These are phyloP conservation scores for Erodium moschatum DNA, from an alignment of 441 rosid species.

Conservation along the genomic window DNA sequence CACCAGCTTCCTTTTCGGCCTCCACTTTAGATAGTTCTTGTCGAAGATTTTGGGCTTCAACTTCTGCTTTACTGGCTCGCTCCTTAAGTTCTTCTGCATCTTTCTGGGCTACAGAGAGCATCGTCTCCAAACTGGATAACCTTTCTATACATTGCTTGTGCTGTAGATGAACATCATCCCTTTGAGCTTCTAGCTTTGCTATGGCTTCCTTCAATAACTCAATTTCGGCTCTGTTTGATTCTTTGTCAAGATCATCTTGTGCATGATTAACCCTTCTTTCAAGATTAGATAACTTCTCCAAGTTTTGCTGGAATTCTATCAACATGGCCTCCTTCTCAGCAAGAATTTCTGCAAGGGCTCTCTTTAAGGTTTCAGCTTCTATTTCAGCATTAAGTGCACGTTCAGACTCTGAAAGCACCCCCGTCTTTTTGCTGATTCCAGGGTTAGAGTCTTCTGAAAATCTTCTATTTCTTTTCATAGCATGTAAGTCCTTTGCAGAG, in stretches of 20 bases:
- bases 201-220: constrained; percentile 51
- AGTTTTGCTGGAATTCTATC: constrained; percentile 37
- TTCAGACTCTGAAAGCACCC: constrained; percentile 25
- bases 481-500: constrained; percentile 15
- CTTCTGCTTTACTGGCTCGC: constrained; percentile 40
- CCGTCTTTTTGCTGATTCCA: constrained; percentile 30
- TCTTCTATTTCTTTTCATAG: constrained; percentile 23
- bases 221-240: constrained; percentile 51
- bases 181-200: constrained; percentile 42
- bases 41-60: constrained; percentile 40
- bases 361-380: constrained; percentile 41
- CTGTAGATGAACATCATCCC: constrained; percentile 41
- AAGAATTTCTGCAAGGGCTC: constrained; percentile 38
- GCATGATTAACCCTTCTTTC: constrained; percentile 40
- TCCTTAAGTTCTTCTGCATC: constrained; percentile 30
- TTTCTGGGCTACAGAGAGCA: constrained; percentile 28
- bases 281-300: constrained; percentile 39
- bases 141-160: constrained; percentile 40
- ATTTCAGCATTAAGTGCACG: constrained; percentile 35
- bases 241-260: constrained; percentile 38
- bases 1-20: constrained; percentile 44
- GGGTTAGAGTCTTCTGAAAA: constrained; percentile 31
- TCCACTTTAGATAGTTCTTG: constrained; percentile 41
- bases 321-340: constrained; percentile 47
- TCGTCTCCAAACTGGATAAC: constrained; percentile 38